These are phyloP conservation scores for Fistulinella cinereoalba DNA, from an alignment of 1,284 basidiomycete species.

Conservation along the genomic window DNA sequence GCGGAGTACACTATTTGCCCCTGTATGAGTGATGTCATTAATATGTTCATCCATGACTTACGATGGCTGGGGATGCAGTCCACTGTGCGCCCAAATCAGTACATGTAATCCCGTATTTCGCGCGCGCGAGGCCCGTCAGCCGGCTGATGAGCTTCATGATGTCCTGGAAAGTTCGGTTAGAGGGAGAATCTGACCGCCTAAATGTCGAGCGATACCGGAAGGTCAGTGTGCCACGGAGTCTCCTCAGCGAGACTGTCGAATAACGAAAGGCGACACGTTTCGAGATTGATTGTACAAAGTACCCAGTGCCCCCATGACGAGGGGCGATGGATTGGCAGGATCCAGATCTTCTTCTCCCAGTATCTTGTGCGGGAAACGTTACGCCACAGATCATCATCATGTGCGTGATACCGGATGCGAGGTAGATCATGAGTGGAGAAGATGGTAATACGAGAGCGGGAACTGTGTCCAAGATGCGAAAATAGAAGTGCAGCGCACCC, in stretches of 20 bases:
- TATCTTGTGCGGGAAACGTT: background rate
- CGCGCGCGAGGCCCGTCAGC: no score
- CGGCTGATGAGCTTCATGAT: no score
- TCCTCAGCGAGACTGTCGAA: slow-evolving; percentile 12
- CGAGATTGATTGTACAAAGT: slow-evolving; percentile 1
- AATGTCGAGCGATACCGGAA: background rate
- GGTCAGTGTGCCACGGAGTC: slow-evolving; percentile 4
- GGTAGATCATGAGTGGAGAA: slow-evolving; percentile 12
- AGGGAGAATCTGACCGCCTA: background rate
- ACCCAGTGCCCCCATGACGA: slow-evolving; percentile 11
- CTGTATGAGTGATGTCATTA: no score
- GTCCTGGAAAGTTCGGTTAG: background rate
- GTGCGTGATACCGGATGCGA: background rate
- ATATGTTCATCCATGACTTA: no score
- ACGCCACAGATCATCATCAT: slow-evolving; percentile 10
- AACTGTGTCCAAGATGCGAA: background rate
- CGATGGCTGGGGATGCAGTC: no score
- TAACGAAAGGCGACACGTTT: slow-evolving; percentile 1
- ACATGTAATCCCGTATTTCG: no score
- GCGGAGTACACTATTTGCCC: no score
- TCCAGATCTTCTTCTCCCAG: slow-evolving; percentile 7
- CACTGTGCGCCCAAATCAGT: no score
- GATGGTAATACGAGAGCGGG: background rate
- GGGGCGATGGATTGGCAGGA: slow-evolving; percentile 11
- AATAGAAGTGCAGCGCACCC: slow-evolving; percentile 6